A percentile compares a stretch with the other conserved stretches of the same genome.
phyloP scores from a whole-genome alignment of 2,329 filamentous ascomycete genomes.

The Alternaria alternata region DNA sequence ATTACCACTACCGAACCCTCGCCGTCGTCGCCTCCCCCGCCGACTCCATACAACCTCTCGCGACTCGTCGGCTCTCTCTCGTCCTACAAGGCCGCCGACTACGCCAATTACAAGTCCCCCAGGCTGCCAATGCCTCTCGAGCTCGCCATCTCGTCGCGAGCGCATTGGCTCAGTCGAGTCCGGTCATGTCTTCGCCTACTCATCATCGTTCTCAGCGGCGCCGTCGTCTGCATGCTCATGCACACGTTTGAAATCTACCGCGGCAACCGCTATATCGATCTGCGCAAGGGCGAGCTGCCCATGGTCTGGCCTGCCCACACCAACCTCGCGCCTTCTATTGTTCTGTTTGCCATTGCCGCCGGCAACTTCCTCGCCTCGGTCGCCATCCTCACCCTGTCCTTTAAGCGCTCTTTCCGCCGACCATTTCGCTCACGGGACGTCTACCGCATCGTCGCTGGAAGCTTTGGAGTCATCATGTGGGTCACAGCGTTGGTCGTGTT shows the following conservation, averaged over 20 bases:
- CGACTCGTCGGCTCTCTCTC: constrained; percentile 29
- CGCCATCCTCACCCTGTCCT: constrained; percentile 42
- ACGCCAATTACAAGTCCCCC: constrained; percentile 23
- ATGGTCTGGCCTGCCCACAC: constrained; percentile 50
- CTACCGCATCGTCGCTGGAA: constrained; percentile 46
- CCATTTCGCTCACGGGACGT: constrained; percentile 46
- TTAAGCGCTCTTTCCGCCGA: constrained; percentile 45
- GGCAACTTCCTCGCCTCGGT: constrained; percentile 47
- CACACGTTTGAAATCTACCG: constrained; percentile 49
- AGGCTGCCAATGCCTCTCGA: constrained; percentile 40
- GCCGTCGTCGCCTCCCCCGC: constrained; percentile 24
- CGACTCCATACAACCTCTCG: constrained; percentile 25
- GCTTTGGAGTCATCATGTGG: constrained; percentile 48
- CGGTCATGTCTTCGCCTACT: constrained; percentile 48
- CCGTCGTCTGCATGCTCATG: constrained; percentile 46
- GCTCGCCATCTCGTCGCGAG: constrained; percentile 34
- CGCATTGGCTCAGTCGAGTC: constrained; percentile 48
- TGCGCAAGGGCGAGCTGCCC: constrained; percentile 48
- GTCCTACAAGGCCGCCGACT: constrained; percentile 29
- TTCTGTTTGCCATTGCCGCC: constrained; percentile 45
- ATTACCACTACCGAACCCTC: constrained; percentile 8
- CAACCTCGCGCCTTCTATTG: constrained; percentile 47
- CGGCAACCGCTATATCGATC: constrained; percentile 46
- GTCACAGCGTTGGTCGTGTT: constrained; percentile 42
- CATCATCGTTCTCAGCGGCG: constrained; percentile 48